phyloP scores from a whole-genome alignment of 768 basidiomycete species.

The Boletus rufocinnamomeus region DNA sequence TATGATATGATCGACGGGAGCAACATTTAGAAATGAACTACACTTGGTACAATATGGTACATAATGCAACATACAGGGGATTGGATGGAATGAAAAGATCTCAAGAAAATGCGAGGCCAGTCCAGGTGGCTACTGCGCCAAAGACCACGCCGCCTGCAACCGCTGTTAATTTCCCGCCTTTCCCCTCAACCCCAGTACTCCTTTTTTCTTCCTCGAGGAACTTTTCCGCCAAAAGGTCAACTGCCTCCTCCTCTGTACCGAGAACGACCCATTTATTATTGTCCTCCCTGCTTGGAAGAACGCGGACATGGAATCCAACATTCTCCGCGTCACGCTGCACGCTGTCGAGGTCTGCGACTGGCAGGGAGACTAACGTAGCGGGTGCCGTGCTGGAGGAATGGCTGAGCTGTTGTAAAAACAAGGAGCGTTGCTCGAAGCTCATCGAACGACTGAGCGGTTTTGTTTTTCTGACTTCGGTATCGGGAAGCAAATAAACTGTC shows the following conservation, averaged over 20 bases:
- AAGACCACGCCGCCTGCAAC: conserved; percentile 60
- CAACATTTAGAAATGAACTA: neutral
- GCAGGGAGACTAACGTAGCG: conserved; percentile 53
- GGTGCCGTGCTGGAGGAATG: conserved; percentile 36
- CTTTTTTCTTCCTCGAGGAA: conserved; percentile 36
- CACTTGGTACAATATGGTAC: neutral
- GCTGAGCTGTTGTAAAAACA: conserved; percentile 50
- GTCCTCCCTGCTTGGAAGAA: conserved; percentile 35
- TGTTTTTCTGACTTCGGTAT: conserved; percentile 13
- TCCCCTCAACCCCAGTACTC: conserved; percentile 18
- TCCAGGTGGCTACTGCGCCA: conserved; percentile 61
- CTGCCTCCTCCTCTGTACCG: conserved; percentile 51
- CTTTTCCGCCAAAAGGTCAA: conserved; percentile 36
- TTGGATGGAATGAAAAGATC: neutral
- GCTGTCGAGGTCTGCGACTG: conserved; percentile 44
- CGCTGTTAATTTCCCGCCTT: conserved; percentile 39
- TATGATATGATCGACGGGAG: conserved; percentile 5
- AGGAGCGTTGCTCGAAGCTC: conserved; percentile 53
- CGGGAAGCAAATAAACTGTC: conserved; percentile 29
- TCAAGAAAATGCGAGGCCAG: conserved; percentile 56
- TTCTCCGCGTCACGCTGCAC: conserved; percentile 44
- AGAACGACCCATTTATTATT: conserved; percentile 50
- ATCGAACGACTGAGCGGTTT: conserved; percentile 47
- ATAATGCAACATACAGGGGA: neutral
- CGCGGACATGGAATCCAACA: conserved; percentile 46